These are phyloP conservation scores for Tetrahymena elliotti DNA, from an alignment of 73 alveolate genomes.

Conservation along the genomic window DNA sequence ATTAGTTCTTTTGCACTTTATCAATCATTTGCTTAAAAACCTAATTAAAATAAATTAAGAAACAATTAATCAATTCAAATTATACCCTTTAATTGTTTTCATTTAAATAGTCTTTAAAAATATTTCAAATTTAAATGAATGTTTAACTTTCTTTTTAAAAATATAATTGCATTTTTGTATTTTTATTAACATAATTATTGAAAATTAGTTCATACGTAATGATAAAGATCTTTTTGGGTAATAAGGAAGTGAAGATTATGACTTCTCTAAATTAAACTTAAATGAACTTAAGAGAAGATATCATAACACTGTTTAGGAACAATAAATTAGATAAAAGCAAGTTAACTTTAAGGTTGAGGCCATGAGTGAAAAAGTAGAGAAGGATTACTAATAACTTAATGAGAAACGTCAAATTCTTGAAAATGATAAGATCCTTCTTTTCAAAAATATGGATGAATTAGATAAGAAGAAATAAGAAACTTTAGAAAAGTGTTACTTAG, in stretches of 20 bases:
- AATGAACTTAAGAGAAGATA: slow-evolving; percentile 43
- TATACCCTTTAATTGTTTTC: too few relatives aligned
- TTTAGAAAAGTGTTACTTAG: slow-evolving; percentile 31
- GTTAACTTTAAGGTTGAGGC: slow-evolving; percentile 87
- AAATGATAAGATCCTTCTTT: slow-evolving; percentile 66
- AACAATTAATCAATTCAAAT: too few relatives aligned
- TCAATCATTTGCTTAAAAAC: too few relatives aligned
- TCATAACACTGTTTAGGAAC: slow-evolving; percentile 52
- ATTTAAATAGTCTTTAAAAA: too few relatives aligned
- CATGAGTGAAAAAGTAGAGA: slow-evolving; percentile 83
- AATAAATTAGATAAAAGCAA: slow-evolving; percentile 61
- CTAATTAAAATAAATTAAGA: too few relatives aligned
- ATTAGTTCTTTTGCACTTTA: too few relatives aligned
- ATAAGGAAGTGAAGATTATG: slow-evolving; percentile 55
- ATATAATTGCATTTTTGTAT: too few relatives aligned
- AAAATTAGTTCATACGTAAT: slow-evolving; percentile 44
- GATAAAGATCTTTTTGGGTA: slow-evolving; percentile 73
- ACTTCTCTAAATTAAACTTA: slow-evolving; percentile 56
- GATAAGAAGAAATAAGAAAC: slow-evolving; percentile 58
- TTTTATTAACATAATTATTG: too few relatives aligned
- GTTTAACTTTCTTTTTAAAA: too few relatives aligned
- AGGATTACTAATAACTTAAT: slow-evolving; percentile 60
- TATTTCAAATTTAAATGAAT: too few relatives aligned
- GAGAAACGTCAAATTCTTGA: slow-evolving; percentile 61
- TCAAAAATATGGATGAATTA: slow-evolving; percentile 73